Percentiles rank a stretch among this genome's conserved stretches.
These are phyloP conservation scores for Ophiocordyceps camponoti-floridani DNA, from an alignment of 2,329 filamentous ascomycete species.

Conservation along the genomic window DNA sequence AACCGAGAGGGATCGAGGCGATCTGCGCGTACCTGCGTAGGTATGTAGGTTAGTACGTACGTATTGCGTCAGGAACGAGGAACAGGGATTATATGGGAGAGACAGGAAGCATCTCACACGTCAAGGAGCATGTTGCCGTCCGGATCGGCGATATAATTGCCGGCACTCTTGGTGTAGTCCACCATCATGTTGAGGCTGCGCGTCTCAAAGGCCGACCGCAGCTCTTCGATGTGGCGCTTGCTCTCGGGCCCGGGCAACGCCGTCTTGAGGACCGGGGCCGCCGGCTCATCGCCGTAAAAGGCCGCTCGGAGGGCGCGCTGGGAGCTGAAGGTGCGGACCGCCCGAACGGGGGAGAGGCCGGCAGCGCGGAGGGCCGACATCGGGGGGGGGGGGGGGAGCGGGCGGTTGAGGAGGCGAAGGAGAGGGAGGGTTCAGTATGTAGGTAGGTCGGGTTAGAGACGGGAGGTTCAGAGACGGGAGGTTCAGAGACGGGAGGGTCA, in stretches of 20 bases:
- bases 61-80: neutral
- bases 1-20: constrained; percentile 79
- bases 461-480: neutral
- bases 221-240: constrained; percentile 48
- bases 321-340: constrained; percentile 3
- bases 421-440: too few species aligned
- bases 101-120: constrained; percentile 30
- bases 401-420: neutral
- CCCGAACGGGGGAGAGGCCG: constrained; percentile 2
- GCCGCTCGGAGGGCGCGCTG: constrained; percentile 8
- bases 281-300: constrained; percentile 31
- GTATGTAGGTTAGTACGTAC: too few species aligned
- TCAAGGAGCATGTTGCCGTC: constrained; percentile 59
- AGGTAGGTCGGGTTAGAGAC: neutral
- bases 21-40: constrained; percentile 65
- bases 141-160: constrained; percentile 65
- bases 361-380: constrained; percentile 5
- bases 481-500: neutral
- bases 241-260: constrained; percentile 58
- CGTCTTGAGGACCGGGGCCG: constrained; percentile 33
- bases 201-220: constrained; percentile 70
- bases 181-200: constrained; percentile 69
- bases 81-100: neutral
- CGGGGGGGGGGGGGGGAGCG: neutral
- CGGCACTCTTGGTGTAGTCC: constrained; percentile 55